Conservation (phyloP, 768 basidiomycete species). For the Leccinum incarnatum region DNA sequence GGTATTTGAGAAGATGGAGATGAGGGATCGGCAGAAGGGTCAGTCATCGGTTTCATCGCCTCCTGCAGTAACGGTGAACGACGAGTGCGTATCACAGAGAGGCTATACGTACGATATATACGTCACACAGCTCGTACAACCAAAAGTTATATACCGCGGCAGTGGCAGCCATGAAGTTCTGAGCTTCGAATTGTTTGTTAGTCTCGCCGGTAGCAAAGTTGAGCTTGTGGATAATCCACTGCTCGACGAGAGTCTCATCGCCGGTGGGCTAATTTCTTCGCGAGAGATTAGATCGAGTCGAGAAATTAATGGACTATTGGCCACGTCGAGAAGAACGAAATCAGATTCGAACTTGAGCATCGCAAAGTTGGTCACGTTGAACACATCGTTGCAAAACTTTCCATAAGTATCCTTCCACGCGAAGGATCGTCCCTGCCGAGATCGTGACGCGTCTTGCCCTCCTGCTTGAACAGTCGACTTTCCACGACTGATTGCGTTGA, state of each 20-base stretch:
- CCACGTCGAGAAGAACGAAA: conserved; percentile 70
- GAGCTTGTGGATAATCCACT: conserved; percentile 94
- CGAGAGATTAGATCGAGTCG: neutral
- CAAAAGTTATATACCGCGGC: conserved; percentile 87
- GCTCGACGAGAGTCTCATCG: conserved; percentile 87
- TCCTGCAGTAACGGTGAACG: conserved; percentile 53
- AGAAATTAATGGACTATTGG: conserved; percentile 42
- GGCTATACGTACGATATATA: conserved; percentile 77
- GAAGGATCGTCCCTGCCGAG: conserved; percentile 49
- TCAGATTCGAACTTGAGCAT: conserved; percentile 90
- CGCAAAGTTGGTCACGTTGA: conserved; percentile 98
- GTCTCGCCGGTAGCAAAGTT: conserved; percentile 77
- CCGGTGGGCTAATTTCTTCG: conserved; percentile 67
- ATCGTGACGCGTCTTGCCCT: too few species aligned
- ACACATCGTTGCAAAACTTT: conserved; percentile 99
- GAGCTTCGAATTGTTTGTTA: conserved; percentile 68
- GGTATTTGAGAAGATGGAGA: conserved; percentile 52
- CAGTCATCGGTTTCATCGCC: conserved; percentile 98
- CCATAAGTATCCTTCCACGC: conserved; percentile 89
- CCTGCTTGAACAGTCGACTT: too few species aligned
- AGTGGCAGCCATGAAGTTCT: conserved; percentile 94
- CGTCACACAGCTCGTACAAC: conserved; percentile 98
- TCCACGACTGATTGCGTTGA: too few species aligned
- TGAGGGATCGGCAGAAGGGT: conserved; percentile 69
- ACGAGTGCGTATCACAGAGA: conserved; percentile 41